phyloP scores from a whole-genome alignment of 805 yeast species.

The Candida insectalens region DNA sequence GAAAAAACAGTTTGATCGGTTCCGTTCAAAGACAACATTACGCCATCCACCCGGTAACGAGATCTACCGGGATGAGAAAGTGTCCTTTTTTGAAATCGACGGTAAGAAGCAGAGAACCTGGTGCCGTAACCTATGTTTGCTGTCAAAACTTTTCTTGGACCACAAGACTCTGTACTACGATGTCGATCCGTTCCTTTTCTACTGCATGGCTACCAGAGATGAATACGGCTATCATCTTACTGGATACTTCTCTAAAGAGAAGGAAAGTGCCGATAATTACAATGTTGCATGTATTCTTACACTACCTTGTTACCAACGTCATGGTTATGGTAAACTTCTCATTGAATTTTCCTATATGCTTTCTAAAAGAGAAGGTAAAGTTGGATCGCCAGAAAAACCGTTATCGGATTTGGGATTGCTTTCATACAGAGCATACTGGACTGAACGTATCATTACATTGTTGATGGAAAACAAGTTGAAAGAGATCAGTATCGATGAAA shows the following conservation, averaged over 20 bases:
- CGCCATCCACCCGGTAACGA: conserved; percentile 99
- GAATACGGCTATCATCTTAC: conserved; percentile 91
- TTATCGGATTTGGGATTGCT: conserved; percentile 87
- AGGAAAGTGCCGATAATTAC: conserved; percentile 90
- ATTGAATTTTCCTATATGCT: conserved; percentile 92
- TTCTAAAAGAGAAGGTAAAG: conserved; percentile 78
- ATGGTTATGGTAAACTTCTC: conserved; percentile 84
- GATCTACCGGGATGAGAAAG: conserved; percentile 84
- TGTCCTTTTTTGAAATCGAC: conserved; percentile 94
- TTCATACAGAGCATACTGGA: conserved; percentile 94
- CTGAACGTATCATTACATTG: conserved; percentile 73
- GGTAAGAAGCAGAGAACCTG: conserved; percentile 94
- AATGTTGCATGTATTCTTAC: conserved; percentile 97
- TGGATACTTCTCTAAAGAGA: conserved; percentile 95
- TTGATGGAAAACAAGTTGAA: conserved; percentile 49
- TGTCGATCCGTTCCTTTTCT: conserved; percentile 94
- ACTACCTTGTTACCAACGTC: conserved; percentile 91
- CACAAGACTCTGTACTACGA: conserved; percentile 96
- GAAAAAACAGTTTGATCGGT: conserved; percentile 83
- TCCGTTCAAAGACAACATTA: conserved; percentile 76
- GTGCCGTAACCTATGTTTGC: conserved; percentile 90
- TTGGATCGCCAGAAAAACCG: conserved; percentile 97
- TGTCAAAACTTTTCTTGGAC: conserved; percentile 86
- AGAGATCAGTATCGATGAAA: conserved; percentile 73
- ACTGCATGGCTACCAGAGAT: conserved; percentile 88